Evolutionary conservation across 2,329 filamentous ascomycete genomes (phyloP).

Genomic region (Juglanconis oblonga): DNA sequence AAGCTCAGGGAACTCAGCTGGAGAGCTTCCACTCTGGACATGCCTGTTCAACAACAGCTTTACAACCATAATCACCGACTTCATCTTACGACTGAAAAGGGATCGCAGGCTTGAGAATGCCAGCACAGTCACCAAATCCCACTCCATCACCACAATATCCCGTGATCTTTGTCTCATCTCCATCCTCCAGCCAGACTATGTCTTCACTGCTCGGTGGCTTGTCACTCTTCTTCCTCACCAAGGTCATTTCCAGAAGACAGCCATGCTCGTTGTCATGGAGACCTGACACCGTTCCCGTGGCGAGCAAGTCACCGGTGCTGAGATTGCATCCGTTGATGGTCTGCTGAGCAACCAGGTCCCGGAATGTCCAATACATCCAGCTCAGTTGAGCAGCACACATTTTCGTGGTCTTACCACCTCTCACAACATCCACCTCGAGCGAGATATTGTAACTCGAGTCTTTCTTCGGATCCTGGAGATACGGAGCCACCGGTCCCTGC

Average conservation of each 20-base stretch:
- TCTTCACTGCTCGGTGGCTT: constrained; percentile 28
- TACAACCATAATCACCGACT: neutral
- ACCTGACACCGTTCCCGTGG: constrained; percentile 40
- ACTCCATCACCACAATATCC: constrained; percentile 40
- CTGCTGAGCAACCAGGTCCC: constrained; percentile 35
- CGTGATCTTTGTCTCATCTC: constrained; percentile 36
- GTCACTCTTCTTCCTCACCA: constrained; percentile 32
- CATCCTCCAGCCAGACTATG: constrained; percentile 36
- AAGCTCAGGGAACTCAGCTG: neutral
- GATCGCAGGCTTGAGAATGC: constrained; percentile 18
- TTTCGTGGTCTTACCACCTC: constrained; percentile 22
- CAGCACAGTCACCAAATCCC: constrained; percentile 36
- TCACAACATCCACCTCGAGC: constrained; percentile 28
- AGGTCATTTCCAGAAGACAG: constrained; percentile 38
- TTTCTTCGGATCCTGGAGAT: constrained; percentile 32
- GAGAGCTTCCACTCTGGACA: neutral
- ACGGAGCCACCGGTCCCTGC: constrained; percentile 25
- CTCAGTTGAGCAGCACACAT: constrained; percentile 29
- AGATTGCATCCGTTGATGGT: constrained; percentile 35
- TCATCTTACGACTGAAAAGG: constrained; percentile 17
- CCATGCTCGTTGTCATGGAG: constrained; percentile 31
- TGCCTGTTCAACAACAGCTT: neutral
- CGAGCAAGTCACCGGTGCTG: constrained; percentile 38
- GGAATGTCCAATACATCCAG: constrained; percentile 37
- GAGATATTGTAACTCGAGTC: constrained; percentile 33